A percentile compares a stretch with the other conserved stretches of the same genome.
Conservation (phyloP, 2,329 filamentous ascomycete genomes). For the Hypoxylon rubiginosum region DNA sequence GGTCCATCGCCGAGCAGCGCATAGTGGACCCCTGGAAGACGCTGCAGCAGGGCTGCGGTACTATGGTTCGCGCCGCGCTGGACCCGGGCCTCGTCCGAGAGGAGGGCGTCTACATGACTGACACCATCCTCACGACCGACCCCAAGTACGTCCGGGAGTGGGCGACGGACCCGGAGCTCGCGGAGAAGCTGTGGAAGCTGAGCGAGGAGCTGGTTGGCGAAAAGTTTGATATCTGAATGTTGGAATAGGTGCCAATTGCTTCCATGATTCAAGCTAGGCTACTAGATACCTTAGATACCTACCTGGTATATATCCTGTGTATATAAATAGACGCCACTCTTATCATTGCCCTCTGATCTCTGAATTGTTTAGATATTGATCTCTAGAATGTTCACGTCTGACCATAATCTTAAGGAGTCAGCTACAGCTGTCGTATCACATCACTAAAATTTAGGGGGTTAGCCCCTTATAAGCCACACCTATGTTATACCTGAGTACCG, state of each 20-base stretch:
- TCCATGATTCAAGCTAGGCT: background rate
- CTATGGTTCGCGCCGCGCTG: constrained; percentile 59
- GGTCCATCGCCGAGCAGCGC: constrained; percentile 42
- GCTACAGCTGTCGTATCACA: background rate
- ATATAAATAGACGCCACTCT: background rate
- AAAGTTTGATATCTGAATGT: constrained; percentile 49
- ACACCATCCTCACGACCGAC: constrained; percentile 53
- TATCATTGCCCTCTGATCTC: background rate
- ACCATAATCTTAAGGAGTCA: background rate
- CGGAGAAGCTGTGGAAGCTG: constrained; percentile 55
- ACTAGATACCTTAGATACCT: too few relatives aligned
- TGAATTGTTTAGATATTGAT: background rate
- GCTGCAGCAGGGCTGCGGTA: constrained; percentile 58
- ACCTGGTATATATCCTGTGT: background rate
- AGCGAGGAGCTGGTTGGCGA: constrained; percentile 56
- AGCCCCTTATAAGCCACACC: too few relatives aligned
- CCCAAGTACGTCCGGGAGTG: constrained; percentile 48
- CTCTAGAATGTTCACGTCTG: background rate
- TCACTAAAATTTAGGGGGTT: background rate
- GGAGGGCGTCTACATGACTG: constrained; percentile 52
- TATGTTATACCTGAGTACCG: background rate
- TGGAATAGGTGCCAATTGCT: background rate
- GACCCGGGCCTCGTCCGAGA: constrained; percentile 55
- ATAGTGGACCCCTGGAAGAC: constrained; percentile 48
- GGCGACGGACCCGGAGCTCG: constrained; percentile 54